A percentile compares a stretch with the other conserved stretches of the same genome.
Conservation (phyloP, 768 basidiomycete genomes). For the Suillus variegatus region DNA sequence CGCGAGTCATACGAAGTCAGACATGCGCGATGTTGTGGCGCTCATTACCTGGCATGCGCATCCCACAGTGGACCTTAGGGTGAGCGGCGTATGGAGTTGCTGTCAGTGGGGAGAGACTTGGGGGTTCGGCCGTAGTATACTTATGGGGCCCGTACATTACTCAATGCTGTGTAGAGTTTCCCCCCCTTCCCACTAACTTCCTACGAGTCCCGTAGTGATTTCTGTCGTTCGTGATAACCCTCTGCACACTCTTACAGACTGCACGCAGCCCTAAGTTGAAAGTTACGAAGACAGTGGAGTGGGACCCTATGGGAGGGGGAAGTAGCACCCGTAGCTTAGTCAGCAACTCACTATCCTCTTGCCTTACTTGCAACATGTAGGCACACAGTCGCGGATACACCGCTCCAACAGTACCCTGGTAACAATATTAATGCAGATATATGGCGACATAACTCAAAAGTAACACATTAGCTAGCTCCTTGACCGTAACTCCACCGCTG, state of each 20-base stretch:
- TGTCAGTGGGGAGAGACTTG: not conserved
- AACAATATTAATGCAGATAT: not conserved
- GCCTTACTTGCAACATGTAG: no score
- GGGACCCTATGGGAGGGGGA: no score
- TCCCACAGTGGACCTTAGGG: slow-evolving; percentile 68
- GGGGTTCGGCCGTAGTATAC: not conserved
- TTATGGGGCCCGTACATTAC: not conserved
- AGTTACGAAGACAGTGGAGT: no score
- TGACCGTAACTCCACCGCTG: not conserved
- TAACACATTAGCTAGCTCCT: not conserved
- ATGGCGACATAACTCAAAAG: not conserved
- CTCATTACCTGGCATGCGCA: slow-evolving; percentile 65
- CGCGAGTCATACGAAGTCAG: slow-evolving; percentile 48
- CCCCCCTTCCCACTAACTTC: not conserved
- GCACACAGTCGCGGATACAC: no score
- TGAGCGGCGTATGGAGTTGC: slow-evolving; percentile 54
- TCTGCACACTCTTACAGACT: not conserved
- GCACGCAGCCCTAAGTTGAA: no score
- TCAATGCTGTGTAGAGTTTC: not conserved
- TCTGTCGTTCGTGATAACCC: not conserved
- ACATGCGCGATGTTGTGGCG: slow-evolving; percentile 73
- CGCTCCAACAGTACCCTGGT: not conserved
- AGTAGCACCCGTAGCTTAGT: no score
- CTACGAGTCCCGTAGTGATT: not conserved
- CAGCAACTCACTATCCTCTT: no score